phyloP scores from a whole-genome alignment of 2,329 filamentous ascomycete genomes.

The Sclerotinia nivalis region DNA sequence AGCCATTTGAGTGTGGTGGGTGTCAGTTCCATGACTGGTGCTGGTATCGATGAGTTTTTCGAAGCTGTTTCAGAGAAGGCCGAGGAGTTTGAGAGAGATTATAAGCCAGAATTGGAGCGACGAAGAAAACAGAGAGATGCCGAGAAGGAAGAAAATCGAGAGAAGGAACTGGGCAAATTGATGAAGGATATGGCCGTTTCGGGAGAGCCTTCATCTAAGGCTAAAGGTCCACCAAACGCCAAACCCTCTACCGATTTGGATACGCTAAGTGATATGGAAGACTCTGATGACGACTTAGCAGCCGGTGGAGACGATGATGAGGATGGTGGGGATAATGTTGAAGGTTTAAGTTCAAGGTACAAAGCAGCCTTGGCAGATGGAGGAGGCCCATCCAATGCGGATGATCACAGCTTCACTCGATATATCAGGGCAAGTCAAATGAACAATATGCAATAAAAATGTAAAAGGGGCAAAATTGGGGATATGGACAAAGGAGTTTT shows the following conservation, averaged over 20 bases:
- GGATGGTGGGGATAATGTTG: slow-evolving; percentile 46
- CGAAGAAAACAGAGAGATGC: slow-evolving; percentile 74
- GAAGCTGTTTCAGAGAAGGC: slow-evolving; percentile 83
- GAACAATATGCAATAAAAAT: slow-evolving; percentile 29
- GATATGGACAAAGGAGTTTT: slow-evolving; percentile 17
- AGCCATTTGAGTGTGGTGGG: slow-evolving; percentile 89
- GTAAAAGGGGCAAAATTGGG: slow-evolving; percentile 27
- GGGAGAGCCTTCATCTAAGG: slow-evolving; percentile 44
- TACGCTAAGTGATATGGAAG: slow-evolving; percentile 41
- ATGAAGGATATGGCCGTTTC: slow-evolving; percentile 87
- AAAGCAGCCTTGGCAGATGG: slow-evolving; percentile 69
- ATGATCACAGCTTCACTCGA: slow-evolving; percentile 42
- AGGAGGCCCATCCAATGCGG: slow-evolving; percentile 41
- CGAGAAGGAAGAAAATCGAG: slow-evolving; percentile 67
- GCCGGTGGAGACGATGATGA: slow-evolving; percentile 59
- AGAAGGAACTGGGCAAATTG: slow-evolving; percentile 85
- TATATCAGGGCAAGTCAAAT: slow-evolving; percentile 42
- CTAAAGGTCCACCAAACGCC: slow-evolving; percentile 17
- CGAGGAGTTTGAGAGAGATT: slow-evolving; percentile 85
- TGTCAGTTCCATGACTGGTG: slow-evolving; percentile 89
- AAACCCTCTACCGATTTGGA: slow-evolving; percentile 42
- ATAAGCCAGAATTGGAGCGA: slow-evolving; percentile 86
- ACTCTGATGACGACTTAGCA: slow-evolving; percentile 57
- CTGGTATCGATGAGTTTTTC: slow-evolving; percentile 92
- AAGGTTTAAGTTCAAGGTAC: slow-evolving; percentile 74